phyloP scores from a whole-genome alignment of 2,329 filamentous ascomycete genomes.

The Clonostachys sp. region DNA sequence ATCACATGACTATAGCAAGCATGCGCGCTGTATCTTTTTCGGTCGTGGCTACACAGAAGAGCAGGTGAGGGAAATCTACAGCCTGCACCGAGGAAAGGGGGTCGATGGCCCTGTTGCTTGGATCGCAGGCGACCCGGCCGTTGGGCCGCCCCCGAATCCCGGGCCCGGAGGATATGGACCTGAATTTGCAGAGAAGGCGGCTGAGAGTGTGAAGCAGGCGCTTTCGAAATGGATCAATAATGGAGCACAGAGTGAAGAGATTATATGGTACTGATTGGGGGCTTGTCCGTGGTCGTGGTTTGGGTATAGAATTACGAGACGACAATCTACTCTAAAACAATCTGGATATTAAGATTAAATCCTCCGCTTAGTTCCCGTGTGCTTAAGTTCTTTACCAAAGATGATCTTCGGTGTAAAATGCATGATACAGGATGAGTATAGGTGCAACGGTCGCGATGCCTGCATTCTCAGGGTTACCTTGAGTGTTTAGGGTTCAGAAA shows the following conservation, averaged over 20 bases:
- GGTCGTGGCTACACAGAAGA: neutral
- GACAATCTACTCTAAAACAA: too few species aligned
- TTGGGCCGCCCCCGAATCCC: neutral
- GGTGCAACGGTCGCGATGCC: too few species aligned
- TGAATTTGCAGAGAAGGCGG: neutral
- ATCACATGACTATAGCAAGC: neutral
- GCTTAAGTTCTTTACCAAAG: too few species aligned
- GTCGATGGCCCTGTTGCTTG: neutral
- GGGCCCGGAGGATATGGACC: neutral
- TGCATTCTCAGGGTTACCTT: too few species aligned
- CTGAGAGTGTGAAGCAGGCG: neutral
- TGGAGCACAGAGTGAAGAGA: neutral
- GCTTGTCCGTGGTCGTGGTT: too few species aligned
- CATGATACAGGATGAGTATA: too few species aligned
- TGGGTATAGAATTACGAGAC: too few species aligned
- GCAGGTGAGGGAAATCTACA: neutral
- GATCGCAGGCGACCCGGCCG: neutral
- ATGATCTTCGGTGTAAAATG: too few species aligned
- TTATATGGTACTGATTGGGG: neutral
- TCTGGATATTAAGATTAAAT: too few species aligned
- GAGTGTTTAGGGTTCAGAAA: too few species aligned
- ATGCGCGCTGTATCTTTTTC: neutral
- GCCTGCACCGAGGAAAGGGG: neutral
- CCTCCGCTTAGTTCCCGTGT: too few species aligned
- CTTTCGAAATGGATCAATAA: neutral